Evolutionary conservation across 768 basidiomycete species (phyloP).

Genomic region (Piloderma croceum): DNA sequence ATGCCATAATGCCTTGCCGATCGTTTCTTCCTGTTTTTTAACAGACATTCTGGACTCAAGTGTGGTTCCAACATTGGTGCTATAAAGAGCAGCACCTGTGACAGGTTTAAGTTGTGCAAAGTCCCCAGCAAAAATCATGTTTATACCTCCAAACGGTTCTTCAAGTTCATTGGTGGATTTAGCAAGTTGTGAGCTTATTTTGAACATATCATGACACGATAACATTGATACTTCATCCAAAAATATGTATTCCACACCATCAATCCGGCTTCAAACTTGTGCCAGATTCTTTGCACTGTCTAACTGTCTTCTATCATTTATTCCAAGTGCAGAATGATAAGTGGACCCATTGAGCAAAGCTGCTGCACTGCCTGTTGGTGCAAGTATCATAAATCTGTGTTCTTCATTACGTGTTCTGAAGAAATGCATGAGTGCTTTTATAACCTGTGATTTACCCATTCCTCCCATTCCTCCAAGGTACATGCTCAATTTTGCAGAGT

Average conservation of each 20-base stretch:
- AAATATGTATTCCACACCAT: slow-evolving; percentile 32
- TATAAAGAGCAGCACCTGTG: slow-evolving; percentile 10
- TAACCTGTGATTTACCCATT: slow-evolving; percentile 14
- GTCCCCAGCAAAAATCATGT: slow-evolving; percentile 37
- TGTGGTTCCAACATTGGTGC: too few relatives aligned
- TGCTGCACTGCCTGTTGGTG: slow-evolving; percentile 18
- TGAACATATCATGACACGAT: slow-evolving; percentile 22
- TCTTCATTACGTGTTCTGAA: slow-evolving; percentile 4
- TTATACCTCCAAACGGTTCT: slow-evolving; percentile 30
- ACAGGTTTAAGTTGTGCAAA: slow-evolving; percentile 36
- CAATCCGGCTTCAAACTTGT: slow-evolving; percentile 7
- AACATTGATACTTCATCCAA: slow-evolving; percentile 41
- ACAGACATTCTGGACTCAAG: too few relatives aligned
- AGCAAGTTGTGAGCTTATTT: slow-evolving; percentile 20
- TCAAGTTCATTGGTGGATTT: slow-evolving; percentile 12
- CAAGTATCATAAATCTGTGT: slow-evolving; percentile 8
- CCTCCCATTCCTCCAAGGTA: slow-evolving; percentile 17
- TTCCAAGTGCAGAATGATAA: slow-evolving; percentile 18
- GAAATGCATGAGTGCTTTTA: slow-evolving; percentile 11
- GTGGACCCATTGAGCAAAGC: slow-evolving; percentile 19
- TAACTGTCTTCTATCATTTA: slow-evolving; percentile 5
- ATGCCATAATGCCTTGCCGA: slow-evolving; percentile 5
- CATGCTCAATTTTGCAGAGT: slow-evolving; percentile 5
- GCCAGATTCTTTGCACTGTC: slow-evolving; percentile 2
- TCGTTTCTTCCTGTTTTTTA: slow-evolving; percentile 13